A percentile compares a stretch with the other conserved stretches of the same genome.
Conservation (phyloP, 345 rosid genomes). For the Hibiscus mutabilis region DNA sequence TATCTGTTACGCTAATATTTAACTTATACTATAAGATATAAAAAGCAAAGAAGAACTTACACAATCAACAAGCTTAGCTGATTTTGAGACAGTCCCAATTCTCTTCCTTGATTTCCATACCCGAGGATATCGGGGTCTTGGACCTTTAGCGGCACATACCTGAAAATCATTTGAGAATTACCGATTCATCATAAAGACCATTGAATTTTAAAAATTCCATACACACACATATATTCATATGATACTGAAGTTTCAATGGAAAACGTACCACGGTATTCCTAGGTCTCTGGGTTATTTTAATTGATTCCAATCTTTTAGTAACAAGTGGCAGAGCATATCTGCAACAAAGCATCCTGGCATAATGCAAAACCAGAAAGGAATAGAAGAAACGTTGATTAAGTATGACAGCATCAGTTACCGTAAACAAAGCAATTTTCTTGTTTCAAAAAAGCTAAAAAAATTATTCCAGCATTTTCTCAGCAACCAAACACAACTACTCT, state of each 20-base stretch:
- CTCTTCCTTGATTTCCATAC: slow-evolving; percentile 72
- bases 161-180: slow-evolving; percentile 16
- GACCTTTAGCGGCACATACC: slow-evolving; percentile 89
- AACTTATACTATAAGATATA: not conserved
- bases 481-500: not conserved
- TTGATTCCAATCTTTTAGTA: slow-evolving; percentile 32
- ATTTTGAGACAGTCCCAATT: slow-evolving; percentile 79
- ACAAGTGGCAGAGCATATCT: slow-evolving; percentile 44
- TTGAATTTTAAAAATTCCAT: not conserved
- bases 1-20: not conserved
- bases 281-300: slow-evolving; percentile 21
- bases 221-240: not conserved
- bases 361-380: not conserved
- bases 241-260: not conserved
- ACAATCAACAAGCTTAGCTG: slow-evolving; percentile 61
- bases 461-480: not conserved
- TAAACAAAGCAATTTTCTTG: not conserved
- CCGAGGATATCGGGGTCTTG: slow-evolving; percentile 82
- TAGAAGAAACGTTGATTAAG: not conserved
- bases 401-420: not conserved
- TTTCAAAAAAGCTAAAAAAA: not conserved
- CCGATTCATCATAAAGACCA: not conserved
- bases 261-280: slow-evolving; percentile 48
- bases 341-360: slow-evolving; percentile 21
- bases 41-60: slow-evolving; percentile 29